Evolutionary conservation across 2,329 filamentous ascomycete species (phyloP).

Genomic region (Fusarium acutatum): DNA sequence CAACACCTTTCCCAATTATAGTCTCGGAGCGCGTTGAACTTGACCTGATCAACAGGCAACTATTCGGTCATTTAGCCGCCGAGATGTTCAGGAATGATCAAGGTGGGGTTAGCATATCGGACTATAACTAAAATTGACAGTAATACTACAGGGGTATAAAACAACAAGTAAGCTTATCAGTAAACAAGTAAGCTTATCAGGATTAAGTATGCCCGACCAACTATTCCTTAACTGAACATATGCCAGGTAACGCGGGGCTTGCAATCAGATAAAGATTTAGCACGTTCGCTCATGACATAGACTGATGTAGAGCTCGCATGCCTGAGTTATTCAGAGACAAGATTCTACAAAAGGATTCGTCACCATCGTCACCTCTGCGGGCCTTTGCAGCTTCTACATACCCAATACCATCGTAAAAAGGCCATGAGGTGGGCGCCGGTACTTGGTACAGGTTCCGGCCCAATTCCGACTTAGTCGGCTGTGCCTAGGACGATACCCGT

Average conservation of each 20-base stretch:
- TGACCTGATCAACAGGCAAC: neutral
- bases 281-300: too few relatives aligned
- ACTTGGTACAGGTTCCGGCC: too few relatives aligned
- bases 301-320: too few relatives aligned
- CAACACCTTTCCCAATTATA: neutral
- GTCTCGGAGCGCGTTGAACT: neutral
- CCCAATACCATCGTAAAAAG: too few relatives aligned
- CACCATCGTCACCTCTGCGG: too few relatives aligned
- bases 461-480: too few relatives aligned
- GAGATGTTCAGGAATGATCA: neutral
- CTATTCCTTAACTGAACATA: neutral
- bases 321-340: too few relatives aligned
- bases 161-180: neutral
- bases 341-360: too few relatives aligned
- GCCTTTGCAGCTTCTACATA: too few relatives aligned
- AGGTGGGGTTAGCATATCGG: neutral
- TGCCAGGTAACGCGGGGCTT: neutral
- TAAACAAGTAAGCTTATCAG: neutral
- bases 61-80: neutral
- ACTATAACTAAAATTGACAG: neutral
- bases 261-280: neutral
- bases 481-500: too few relatives aligned
- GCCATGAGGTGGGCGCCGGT: too few relatives aligned
- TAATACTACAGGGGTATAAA: neutral
- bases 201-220: neutral